Conservation (phyloP, 2,329 filamentous ascomycete species). For the Leptographium procerum region DNA sequence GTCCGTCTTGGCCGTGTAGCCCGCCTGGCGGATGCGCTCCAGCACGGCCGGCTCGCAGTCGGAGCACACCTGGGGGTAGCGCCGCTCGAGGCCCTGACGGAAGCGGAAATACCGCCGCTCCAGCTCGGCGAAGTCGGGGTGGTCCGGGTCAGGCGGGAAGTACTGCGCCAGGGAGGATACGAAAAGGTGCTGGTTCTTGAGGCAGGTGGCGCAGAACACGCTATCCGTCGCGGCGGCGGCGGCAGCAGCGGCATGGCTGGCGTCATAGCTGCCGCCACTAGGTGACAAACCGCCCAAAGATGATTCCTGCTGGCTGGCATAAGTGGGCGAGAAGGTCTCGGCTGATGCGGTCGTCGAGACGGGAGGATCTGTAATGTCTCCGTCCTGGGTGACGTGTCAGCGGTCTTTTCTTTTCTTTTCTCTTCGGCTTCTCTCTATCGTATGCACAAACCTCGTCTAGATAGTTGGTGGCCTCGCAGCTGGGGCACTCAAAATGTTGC, state of each 20-base stretch:
- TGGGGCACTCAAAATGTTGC: constrained; percentile 59
- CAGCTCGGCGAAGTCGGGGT: constrained; percentile 58
- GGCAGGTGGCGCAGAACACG: constrained; percentile 63
- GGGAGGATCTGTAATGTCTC: constrained; percentile 82
- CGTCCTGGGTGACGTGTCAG: constrained; percentile 45
- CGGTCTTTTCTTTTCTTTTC: background rate
- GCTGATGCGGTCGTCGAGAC: constrained; percentile 41
- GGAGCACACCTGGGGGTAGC: constrained; percentile 82
- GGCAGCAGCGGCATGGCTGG: too few relatives aligned
- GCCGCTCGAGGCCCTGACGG: constrained; percentile 60
- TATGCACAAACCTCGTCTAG: constrained; percentile 62
- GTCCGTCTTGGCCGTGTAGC: constrained; percentile 77
- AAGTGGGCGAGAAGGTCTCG: constrained; percentile 31
- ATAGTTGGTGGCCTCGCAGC: constrained; percentile 81
- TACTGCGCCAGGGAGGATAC: constrained; percentile 70
- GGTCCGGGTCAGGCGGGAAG: constrained; percentile 49
- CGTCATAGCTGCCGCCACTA: constrained; percentile 8
- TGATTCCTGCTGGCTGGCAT: constrained; percentile 31
- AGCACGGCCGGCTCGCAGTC: constrained; percentile 67
- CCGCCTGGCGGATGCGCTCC: constrained; percentile 55
- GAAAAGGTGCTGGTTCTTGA: constrained; percentile 81
- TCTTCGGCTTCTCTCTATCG: background rate
- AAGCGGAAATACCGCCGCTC: constrained; percentile 61
- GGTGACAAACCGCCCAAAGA: constrained; percentile 13
- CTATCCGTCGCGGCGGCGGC: constrained; percentile 7